These are phyloP conservation scores for Pisolithus tinctorius DNA, from an alignment of 768 basidiomycete genomes.

Conservation along the genomic window DNA sequence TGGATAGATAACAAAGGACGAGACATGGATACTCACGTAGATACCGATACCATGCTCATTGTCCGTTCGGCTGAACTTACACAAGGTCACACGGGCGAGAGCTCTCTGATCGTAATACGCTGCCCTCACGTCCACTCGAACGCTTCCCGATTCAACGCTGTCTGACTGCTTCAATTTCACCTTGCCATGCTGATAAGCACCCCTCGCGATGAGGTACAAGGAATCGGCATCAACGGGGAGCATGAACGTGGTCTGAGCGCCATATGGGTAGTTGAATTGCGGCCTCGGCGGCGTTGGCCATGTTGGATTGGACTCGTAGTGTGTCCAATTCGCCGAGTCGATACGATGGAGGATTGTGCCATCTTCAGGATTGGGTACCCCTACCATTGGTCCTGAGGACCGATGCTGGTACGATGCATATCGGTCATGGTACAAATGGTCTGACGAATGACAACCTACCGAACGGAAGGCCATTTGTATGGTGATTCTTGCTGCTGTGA, in stretches of 20 bases:
- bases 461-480: constrained; percentile 1
- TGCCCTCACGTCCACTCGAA: constrained; percentile 25
- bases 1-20: neutral
- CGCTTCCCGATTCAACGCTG: constrained; percentile 3
- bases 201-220: constrained; percentile 30
- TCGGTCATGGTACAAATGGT: neutral
- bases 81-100: constrained; percentile 25
- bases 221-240: constrained; percentile 24
- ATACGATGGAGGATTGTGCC: constrained; percentile 13
- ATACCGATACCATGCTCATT: constrained; percentile 31
- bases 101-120: constrained; percentile 19
- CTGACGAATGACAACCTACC: neutral
- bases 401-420: neutral
- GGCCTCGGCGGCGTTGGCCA: constrained; percentile 10
- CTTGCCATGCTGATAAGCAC: constrained; percentile 18
- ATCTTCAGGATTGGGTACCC: constrained; percentile 8
- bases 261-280: neutral
- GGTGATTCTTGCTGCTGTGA: neutral
- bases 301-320: constrained; percentile 3
- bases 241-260: constrained; percentile 20
- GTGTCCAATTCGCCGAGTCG: constrained; percentile 8
- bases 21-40: constrained; percentile 23
- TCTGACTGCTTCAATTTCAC: constrained; percentile 14
- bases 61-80: constrained; percentile 21
- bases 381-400: neutral